phyloP scores from a whole-genome alignment of 1,284 basidiomycete species.

The Ganoderma sp. region DNA sequence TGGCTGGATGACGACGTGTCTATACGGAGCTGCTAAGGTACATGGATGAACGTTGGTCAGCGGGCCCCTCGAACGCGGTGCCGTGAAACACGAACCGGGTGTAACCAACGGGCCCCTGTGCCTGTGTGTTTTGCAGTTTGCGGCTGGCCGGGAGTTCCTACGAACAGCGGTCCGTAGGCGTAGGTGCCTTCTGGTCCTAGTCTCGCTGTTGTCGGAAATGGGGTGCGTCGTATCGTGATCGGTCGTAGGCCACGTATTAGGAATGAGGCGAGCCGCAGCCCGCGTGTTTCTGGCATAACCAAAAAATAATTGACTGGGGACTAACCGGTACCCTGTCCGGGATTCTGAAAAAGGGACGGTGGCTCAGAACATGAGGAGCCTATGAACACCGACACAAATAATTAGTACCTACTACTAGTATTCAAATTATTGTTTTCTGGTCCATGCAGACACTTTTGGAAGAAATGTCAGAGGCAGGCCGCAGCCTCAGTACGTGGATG shows the following conservation, averaged over 20 bases:
- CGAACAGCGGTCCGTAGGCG: not conserved
- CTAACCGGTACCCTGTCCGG: not conserved
- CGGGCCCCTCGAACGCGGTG: not conserved
- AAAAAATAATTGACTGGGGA: not conserved
- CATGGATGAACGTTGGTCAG: not conserved
- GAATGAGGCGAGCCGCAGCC: not conserved
- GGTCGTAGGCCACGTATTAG: not conserved
- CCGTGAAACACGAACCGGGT: not conserved
- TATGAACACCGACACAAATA: not conserved
- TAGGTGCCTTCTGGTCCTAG: not conserved
- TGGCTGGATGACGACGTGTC: not conserved
- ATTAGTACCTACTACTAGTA: not conserved
- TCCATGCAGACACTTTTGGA: not conserved
- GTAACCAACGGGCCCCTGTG: not conserved
- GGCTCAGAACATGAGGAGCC: not conserved
- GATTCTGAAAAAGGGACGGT: not conserved
- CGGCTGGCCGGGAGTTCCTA: not conserved
- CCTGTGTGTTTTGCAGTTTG: not conserved
- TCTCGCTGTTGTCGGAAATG: not conserved
- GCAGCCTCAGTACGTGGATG: not conserved
- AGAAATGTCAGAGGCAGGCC: not conserved
- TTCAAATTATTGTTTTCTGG: not conserved
- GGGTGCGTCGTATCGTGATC: not conserved
- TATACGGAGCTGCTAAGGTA: not conserved
- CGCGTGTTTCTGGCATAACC: not conserved